Evolutionary conservation across 176 grass and related monocot species (phyloP), one percentile per base, ranked within the genome.

Genomic region (Microstegium vimineum): DNA sequence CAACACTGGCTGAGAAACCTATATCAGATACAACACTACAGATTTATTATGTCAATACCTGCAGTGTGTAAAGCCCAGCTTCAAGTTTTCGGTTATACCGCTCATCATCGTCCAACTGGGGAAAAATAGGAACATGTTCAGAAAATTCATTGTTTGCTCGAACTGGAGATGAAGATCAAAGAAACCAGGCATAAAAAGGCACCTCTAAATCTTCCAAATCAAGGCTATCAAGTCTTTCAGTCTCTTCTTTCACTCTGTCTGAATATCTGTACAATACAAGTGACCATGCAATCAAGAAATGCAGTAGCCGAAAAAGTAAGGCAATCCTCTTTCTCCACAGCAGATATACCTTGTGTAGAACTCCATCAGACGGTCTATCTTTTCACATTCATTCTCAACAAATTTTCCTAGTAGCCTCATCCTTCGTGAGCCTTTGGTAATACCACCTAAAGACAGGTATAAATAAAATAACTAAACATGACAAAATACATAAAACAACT

Each of bases 301-400:
- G 15, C 67, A 81, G 62, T 71, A 26, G 25, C 3, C 26, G 13
- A 38, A 70, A 28, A 76, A 32, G 37, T 40, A 26, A 66, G 83
- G n/a, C 51, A 71, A 35, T 16, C 30, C 26, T 20, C 47, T 71
- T 79, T 82, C 57, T 73, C 36, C 10, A 68, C 47, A 79, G 7
- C 34, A 84, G 22, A 61, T 63, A 70, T 88, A 94, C 92, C 92
- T 83, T 84, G 66, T 86, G 76, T 94, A 98, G 10, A 98, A 86
- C 82, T 98, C 95, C 95, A 98, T 93, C 31, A 98, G 81, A 23
- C 92, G 77, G 62, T 98, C 95, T 85, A 98, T 93, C 71, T 98
- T 98, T 86, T 98, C 95, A 49, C 92, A 98, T 84, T 98, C 95
- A 49, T 93, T 94, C 88, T 98, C 95, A 56, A 98, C 90, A 90